These are phyloP conservation scores for Pyronema domesticum DNA, from an alignment of 495 filamentous ascomycete genomes.

Conservation along the genomic window DNA sequence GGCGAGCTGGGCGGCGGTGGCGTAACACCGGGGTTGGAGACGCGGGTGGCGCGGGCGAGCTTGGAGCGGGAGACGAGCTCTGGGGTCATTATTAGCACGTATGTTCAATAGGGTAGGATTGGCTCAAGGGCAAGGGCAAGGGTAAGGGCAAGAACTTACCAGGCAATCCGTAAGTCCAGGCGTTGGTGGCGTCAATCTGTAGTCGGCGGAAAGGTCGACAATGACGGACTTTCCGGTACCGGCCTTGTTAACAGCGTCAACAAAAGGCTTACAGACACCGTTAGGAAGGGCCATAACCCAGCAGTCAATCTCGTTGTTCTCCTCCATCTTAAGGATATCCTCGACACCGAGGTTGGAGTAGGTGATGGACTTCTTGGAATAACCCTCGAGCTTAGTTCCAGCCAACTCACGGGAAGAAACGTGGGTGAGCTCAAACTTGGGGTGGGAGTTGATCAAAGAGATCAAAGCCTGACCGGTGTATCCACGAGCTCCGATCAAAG, in stretches of 20 bases:
- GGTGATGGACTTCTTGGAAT: conserved; percentile 76
- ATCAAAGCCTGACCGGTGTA: conserved; percentile 94
- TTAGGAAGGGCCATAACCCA: conserved; percentile 98
- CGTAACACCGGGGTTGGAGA: conserved; percentile 90
- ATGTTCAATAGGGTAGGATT: background rate
- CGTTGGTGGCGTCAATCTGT: conserved; percentile 56
- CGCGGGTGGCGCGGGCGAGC: conserved; percentile 68
- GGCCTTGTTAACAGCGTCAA: conserved; percentile 71
- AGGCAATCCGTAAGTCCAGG: conserved; percentile 91
- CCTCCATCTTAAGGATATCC: conserved; percentile 78
- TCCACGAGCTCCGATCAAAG: conserved; percentile 84
- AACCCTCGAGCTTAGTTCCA: conserved; percentile 78
- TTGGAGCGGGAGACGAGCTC: conserved; percentile 63
- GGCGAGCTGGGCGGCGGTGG: conserved; percentile 85
- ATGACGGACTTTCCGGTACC: conserved; percentile 56
- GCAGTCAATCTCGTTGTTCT: conserved; percentile 83
- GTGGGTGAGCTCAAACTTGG: conserved; percentile 82
- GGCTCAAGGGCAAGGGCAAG: no score
- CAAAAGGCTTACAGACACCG: conserved; percentile 89
- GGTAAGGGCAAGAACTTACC: conserved; percentile 6
- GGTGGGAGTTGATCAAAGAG: conserved; percentile 71
- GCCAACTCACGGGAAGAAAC: conserved; percentile 89
- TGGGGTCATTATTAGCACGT: conserved; percentile 1
- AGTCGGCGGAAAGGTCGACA: conserved; percentile 87
- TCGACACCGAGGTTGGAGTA: conserved; percentile 86